These are phyloP conservation scores for Acacia pycnantha DNA, from an alignment of 331 rosid species.

Conservation along the genomic window DNA sequence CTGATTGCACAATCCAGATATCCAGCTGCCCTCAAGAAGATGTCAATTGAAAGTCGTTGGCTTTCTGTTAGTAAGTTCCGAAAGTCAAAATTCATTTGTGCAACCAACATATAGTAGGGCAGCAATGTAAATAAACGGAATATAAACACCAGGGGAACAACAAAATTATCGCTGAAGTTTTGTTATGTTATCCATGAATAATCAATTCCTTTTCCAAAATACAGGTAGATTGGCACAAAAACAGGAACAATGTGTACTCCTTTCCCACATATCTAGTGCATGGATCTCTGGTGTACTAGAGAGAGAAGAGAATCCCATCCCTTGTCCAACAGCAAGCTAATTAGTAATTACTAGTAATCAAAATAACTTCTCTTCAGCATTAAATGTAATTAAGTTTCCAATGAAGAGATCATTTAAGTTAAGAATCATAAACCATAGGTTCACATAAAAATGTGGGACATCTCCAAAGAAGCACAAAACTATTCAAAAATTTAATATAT, in stretches of 20 bases:
- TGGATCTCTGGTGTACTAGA: background rate
- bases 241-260: conserved; percentile 3
- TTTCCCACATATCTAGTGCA: background rate
- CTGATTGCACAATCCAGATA: conserved; percentile 92
- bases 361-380: background rate
- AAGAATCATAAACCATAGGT: background rate
- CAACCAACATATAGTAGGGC: background rate
- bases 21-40: conserved; percentile 92
- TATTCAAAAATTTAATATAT: background rate
- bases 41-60: conserved; percentile 77
- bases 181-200: background rate
- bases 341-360: background rate
- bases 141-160: background rate
- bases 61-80: conserved; percentile 56
- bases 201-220: background rate
- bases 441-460: background rate
- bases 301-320: background rate
- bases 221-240: conserved; percentile 2
- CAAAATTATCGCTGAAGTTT: background rate
- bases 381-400: background rate
- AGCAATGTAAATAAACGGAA: background rate
- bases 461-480: conserved; percentile 3
- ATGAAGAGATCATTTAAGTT: conserved; percentile 2
- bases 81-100: conserved; percentile 11
- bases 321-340: conserved; percentile 4